Evolutionary conservation across 2,329 filamentous ascomycete species (phyloP), one percentile per base, ranked within the genome.

Genomic region (Macrophomina pseudophaseolina): DNA sequence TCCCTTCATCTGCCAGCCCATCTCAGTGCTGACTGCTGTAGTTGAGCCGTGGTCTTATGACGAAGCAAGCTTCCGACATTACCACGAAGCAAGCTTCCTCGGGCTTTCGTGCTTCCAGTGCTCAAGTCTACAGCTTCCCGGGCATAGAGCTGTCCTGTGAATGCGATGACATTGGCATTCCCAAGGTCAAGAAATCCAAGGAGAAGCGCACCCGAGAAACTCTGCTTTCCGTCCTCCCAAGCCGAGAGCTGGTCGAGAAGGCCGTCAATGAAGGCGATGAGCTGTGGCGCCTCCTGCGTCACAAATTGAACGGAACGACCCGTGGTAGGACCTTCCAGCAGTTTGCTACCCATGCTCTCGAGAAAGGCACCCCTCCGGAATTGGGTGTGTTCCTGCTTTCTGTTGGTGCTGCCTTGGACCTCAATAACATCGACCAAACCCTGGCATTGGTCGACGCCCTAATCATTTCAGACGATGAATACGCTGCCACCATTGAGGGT

Each of bases 391-490:
- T 76, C 72, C 68, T 80, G 67, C 72, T 76, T 69, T 76, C 67
- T 74, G 80, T 74, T 69, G 81, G 71, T 67, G 79, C 71, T 14
- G 77, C 75, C 54, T 68, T 72, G n/a, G 78, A 79, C 30, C 76
- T 80, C 16, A 76, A 80, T 32, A 75, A 76, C 38, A 75, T 84
- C 23, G 80, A 84, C 48, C 74, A 75, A 4, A 85, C 83, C 69
- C 75, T 85, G 48, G 77, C 79, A 30, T 75, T 79, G 18, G 81
- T 85, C 16, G 80, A 85, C 58, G 78, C 75, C 16, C 78, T 84
- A 69, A 80, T 87, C 16, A 72, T 83, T 12, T 77, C 79, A 12
- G 81, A 85, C 64, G 83, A 86, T 64, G 81, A 85, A 56, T 81
- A 82, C 66, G 80, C 80, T 14, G 81, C 81, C 9, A 85, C 80